Conservation (phyloP, 257 asterid species). For the Solanum acaule region DNA sequence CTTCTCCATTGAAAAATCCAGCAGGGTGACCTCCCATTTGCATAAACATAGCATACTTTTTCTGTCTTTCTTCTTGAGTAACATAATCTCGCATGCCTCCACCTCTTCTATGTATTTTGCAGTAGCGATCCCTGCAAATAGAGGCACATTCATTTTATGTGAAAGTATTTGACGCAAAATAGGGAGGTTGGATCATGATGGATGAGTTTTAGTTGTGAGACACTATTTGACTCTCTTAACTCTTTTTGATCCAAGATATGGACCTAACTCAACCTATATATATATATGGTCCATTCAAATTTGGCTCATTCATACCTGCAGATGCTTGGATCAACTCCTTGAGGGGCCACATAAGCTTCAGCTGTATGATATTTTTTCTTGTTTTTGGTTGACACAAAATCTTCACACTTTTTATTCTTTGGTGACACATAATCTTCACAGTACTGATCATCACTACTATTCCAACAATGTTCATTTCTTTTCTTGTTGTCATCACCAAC, state of each 20-base stretch:
- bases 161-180: neutral
- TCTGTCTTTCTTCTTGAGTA: neutral
- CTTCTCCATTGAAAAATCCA: neutral
- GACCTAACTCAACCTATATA: too few relatives aligned
- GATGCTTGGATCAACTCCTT: slow-evolving; percentile 1
- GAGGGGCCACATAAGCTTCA: neutral
- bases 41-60: neutral
- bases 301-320: neutral
- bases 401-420: neutral
- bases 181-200: neutral
- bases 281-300: too few relatives aligned
- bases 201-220: neutral
- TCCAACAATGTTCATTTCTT: neutral
- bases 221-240: neutral
- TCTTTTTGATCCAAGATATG: neutral
- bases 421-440: slow-evolving; percentile 14
- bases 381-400: slow-evolving; percentile 7
- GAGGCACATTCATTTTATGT: neutral
- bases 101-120: slow-evolving; percentile 3
- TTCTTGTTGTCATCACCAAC: neutral
- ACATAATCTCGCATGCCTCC: neutral
- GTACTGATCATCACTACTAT: neutral
- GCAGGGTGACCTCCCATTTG: neutral
- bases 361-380: neutral
- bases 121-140: neutral